These are phyloP conservation scores for Citrus trifoliata DNA, from an alignment of 345 rosid species.

Conservation along the genomic window DNA sequence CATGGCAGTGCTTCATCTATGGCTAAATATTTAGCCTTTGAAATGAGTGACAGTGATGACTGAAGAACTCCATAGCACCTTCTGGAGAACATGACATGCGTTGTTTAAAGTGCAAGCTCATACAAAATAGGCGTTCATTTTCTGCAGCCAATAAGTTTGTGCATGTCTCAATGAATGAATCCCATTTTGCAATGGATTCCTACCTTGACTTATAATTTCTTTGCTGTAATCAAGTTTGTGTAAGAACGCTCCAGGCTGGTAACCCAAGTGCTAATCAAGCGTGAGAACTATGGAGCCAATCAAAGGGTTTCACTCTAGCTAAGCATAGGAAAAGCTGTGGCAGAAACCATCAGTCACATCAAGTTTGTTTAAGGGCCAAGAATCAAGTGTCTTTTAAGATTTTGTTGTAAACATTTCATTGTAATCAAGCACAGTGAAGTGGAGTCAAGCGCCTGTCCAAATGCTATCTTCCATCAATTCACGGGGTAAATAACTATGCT, in stretches of 20 bases:
- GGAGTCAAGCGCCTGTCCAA: background rate
- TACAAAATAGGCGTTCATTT: background rate
- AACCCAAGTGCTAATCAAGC: background rate
- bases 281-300: background rate
- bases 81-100: background rate
- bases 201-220: background rate
- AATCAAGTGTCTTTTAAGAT: background rate
- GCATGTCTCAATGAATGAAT: background rate
- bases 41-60: constrained; percentile 41
- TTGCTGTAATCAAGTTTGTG: background rate
- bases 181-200: background rate
- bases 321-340: background rate
- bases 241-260: background rate
- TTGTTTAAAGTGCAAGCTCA: background rate
- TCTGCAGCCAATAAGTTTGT: background rate
- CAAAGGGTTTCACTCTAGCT: background rate
- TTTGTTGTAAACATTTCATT: background rate
- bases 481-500: background rate
- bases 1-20: constrained; percentile 1
- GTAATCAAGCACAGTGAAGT: background rate
- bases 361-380: background rate
- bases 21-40: constrained; percentile 30
- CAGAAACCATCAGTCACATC: background rate
- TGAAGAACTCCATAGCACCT: constrained; percentile 13
- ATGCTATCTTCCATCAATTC: background rate